phyloP scores from a whole-genome alignment of 2,329 filamentous ascomycete species.

The Ophiostoma perfectum region DNA sequence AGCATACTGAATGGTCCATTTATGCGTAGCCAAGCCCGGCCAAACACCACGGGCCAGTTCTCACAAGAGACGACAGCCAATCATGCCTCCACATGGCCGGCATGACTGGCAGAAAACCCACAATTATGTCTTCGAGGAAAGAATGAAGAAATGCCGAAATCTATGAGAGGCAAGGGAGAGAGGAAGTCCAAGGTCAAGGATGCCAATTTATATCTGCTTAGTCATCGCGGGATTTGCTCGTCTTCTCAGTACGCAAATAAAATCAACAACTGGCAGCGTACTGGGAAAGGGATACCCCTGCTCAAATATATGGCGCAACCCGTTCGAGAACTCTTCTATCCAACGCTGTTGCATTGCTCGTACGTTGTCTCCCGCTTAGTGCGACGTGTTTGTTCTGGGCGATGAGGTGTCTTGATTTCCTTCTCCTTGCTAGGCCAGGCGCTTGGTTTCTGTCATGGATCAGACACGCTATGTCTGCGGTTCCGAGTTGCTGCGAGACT shows the following conservation, averaged over 20 bases:
- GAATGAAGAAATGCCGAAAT: too few species aligned
- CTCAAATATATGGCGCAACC: not conserved
- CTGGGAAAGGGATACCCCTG: not conserved
- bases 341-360: slow-evolving; percentile 4
- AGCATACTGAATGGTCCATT: too few species aligned
- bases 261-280: too few species aligned
- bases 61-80: too few species aligned
- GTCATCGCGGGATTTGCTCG: too few species aligned
- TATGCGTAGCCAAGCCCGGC: not conserved
- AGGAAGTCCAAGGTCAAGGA: not conserved
- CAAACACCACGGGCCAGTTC: not conserved
- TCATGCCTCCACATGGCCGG: not conserved
- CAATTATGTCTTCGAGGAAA: too few species aligned
- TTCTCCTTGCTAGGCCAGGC: not conserved
- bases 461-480: too few species aligned
- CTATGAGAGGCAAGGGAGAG: not conserved
- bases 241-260: too few species aligned
- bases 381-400: not conserved
- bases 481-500: not conserved
- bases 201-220: too few species aligned
- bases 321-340: slow-evolving; percentile 2
- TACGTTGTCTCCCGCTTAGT: not conserved
- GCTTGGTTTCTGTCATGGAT: not conserved
- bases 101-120: not conserved
- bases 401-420: not conserved